These are phyloP conservation scores for Saccharomycopsis amapae DNA, from an alignment of 805 yeast genomes.

Conservation along the genomic window DNA sequence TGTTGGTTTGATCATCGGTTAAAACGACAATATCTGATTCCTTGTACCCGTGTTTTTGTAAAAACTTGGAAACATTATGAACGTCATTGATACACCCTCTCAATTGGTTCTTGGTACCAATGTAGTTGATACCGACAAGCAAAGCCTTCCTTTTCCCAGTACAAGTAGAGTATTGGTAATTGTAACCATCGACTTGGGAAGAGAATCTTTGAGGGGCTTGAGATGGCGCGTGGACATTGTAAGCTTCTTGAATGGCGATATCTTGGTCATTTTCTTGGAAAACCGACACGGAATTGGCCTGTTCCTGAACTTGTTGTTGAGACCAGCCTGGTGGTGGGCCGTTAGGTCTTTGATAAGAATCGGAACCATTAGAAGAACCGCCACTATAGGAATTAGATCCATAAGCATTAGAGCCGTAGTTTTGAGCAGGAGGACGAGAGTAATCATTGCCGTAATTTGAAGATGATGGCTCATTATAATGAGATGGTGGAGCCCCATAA, in stretches of 20 bases:
- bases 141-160: slow-evolving; percentile 59
- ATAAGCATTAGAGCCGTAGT: no score
- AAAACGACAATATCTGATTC: slow-evolving; percentile 39
- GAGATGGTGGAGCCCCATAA: slow-evolving; percentile 1
- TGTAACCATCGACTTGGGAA: slow-evolving; percentile 15
- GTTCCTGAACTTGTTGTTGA: slow-evolving; percentile 17
- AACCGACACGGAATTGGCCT: slow-evolving; percentile 18
- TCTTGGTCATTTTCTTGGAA: slow-evolving; percentile 20
- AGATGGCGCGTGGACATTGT: slow-evolving; percentile 20
- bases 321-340: slow-evolving; percentile 23
- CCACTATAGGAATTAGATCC: slow-evolving; percentile 2
- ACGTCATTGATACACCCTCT: slow-evolving; percentile 71
- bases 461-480: no score
- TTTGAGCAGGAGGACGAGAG: no score
- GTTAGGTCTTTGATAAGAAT: slow-evolving; percentile 13
- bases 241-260: slow-evolving; percentile 15
- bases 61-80: slow-evolving; percentile 37
- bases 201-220: slow-evolving; percentile 21
- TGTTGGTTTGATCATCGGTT: slow-evolving; percentile 38
- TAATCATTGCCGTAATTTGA: no score
- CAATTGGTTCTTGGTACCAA: slow-evolving; percentile 46
- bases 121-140: slow-evolving; percentile 61
- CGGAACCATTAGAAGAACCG: not conserved
- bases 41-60: slow-evolving; percentile 26
- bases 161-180: slow-evolving; percentile 45